Conservation (phyloP, 2,329 filamentous ascomycete genomes). For the Penicillium polonicum region DNA sequence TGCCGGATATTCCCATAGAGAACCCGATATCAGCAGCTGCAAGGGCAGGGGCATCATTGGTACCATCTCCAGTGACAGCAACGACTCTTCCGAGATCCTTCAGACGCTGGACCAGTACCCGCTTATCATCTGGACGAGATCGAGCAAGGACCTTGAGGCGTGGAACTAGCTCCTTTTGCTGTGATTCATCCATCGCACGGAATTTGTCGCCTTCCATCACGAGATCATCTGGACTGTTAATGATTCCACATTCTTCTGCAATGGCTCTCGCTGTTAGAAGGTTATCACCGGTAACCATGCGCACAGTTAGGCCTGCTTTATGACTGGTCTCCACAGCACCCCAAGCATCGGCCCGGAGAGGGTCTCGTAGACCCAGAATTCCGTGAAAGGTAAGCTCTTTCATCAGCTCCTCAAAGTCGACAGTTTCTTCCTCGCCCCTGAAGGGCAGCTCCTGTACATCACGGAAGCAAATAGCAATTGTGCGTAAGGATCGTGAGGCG, state of each 20-base stretch:
- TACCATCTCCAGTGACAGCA: conserved; percentile 60
- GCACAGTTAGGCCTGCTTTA: conserved; percentile 61
- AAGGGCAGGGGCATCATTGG: conserved; percentile 59
- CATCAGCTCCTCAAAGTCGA: conserved; percentile 57
- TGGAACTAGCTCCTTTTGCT: conserved; percentile 54
- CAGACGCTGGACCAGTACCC: conserved; percentile 55
- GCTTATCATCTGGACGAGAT: conserved; percentile 60
- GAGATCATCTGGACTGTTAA: conserved; percentile 45
- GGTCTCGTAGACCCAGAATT: conserved; percentile 65
- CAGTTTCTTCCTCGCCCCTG: neutral
- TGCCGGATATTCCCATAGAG: conserved; percentile 61
- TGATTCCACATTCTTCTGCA: conserved; percentile 65
- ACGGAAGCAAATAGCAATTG: conserved; percentile 68
- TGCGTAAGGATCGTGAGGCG: conserved; percentile 61
- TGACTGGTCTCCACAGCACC: conserved; percentile 62
- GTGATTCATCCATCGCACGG: conserved; percentile 51
- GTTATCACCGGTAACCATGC: conserved; percentile 68
- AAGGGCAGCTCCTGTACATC: conserved; percentile 66
- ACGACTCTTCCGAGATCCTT: conserved; percentile 55
- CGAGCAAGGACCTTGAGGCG: conserved; percentile 58
- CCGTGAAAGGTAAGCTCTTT: conserved; percentile 64
- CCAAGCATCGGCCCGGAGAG: conserved; percentile 59
- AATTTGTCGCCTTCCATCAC: conserved; percentile 64
- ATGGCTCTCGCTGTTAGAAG: conserved; percentile 66
- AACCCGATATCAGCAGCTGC: conserved; percentile 61